These are phyloP conservation scores for Dactylellina cionopaga DNA, from an alignment of 2,329 filamentous ascomycete species.

Conservation along the genomic window DNA sequence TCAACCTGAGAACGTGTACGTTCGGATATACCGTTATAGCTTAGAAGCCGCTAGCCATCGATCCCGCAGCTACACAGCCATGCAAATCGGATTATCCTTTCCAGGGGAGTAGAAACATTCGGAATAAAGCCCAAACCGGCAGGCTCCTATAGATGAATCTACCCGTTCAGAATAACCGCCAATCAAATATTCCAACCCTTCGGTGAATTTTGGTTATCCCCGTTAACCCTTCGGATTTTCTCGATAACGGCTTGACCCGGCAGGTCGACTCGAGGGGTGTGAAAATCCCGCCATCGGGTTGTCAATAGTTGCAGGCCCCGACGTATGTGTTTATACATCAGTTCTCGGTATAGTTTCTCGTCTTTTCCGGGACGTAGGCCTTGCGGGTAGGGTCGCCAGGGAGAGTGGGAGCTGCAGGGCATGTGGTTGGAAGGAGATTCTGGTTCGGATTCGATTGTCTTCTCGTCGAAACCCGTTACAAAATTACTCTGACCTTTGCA, in stretches of 20 bases:
- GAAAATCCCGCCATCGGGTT: conserved; percentile 21
- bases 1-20: too few relatives aligned
- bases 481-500: too few relatives aligned
- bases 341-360: conserved; percentile 34
- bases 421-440: too few relatives aligned
- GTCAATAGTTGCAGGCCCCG: conserved; percentile 4
- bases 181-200: neutral
- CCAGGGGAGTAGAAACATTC: too few relatives aligned
- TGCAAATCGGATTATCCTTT: too few relatives aligned
- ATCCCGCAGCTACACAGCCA: too few relatives aligned
- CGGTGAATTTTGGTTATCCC: neutral
- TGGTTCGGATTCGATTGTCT: neutral
- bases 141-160: too few relatives aligned
- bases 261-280: conserved; percentile 28
- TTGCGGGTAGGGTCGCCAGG: conserved; percentile 29
- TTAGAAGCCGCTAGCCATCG: too few relatives aligned
- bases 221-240: conserved; percentile 9
- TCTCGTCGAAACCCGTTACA: too few relatives aligned
- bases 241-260: conserved; percentile 22
- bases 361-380: conserved; percentile 23
- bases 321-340: conserved; percentile 34
- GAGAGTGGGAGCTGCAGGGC: conserved; percentile 28
- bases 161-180: too few relatives aligned
- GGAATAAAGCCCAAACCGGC: too few relatives aligned
- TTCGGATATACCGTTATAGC: too few relatives aligned